phyloP scores from a whole-genome alignment of 305 asterid species.

The Fraxinus baroniana region DNA sequence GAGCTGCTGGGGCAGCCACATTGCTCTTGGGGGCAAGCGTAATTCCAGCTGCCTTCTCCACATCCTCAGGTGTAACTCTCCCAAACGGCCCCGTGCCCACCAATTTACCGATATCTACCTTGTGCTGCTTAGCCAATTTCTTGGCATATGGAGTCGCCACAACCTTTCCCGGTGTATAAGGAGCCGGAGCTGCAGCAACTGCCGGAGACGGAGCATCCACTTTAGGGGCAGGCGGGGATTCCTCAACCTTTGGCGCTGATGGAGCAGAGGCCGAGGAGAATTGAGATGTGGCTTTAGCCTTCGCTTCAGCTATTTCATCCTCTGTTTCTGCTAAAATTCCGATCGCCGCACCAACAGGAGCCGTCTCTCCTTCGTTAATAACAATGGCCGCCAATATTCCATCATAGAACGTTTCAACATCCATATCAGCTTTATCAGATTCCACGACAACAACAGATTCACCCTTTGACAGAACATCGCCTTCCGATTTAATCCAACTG shows the following conservation, averaged over 20 bases:
- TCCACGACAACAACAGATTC: constrained; percentile 92
- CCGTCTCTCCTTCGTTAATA: constrained; percentile 74
- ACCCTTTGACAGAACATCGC: constrained; percentile 78
- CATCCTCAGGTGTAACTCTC: constrained; percentile 80
- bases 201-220: constrained; percentile 29
- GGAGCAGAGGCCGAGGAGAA: constrained; percentile 35
- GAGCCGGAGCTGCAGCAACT: constrained; percentile 24
- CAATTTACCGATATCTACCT: constrained; percentile 62
- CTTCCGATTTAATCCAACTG: constrained; percentile 86
- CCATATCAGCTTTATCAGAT: constrained; percentile 97
- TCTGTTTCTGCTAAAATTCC: constrained; percentile 79
- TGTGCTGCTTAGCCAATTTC: constrained; percentile 87
- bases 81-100: constrained; percentile 87
- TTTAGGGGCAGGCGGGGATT: constrained; percentile 32
- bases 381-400: constrained; percentile 86
- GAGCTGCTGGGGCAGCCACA: constrained; percentile 28
- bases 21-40: constrained; percentile 40
- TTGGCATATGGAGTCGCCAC: constrained; percentile 86
- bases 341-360: constrained; percentile 82
- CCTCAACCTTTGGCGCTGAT: constrained; percentile 31
- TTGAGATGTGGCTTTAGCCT: constrained; percentile 60
- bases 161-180: constrained; percentile 57
- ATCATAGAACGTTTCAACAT: constrained; percentile 86
- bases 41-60: constrained; percentile 89
- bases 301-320: constrained; percentile 73